Conservation (phyloP, 805 yeast genomes). For the Lachancea waltii region DNA sequence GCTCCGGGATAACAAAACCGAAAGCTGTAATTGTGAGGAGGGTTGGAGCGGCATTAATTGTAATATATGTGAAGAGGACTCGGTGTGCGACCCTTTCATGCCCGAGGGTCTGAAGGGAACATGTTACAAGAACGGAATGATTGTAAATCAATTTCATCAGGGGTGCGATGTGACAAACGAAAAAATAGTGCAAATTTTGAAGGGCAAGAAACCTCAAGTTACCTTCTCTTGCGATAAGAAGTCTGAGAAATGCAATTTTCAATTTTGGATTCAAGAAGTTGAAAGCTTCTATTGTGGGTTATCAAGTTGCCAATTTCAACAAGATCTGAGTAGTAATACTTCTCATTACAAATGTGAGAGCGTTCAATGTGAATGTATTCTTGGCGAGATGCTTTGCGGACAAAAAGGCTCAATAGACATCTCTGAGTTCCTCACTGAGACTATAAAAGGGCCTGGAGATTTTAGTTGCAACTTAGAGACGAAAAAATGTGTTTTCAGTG, state of each 20-base stretch:
- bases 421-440: slow-evolving; percentile 83
- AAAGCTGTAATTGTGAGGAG: slow-evolving; percentile 59
- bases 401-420: slow-evolving; percentile 90
- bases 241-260: slow-evolving; percentile 68
- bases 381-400: slow-evolving; percentile 92
- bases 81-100: slow-evolving; percentile 77
- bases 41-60: slow-evolving; percentile 98
- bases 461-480: slow-evolving; percentile 67
- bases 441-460: slow-evolving; percentile 90
- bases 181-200: slow-evolving; percentile 72
- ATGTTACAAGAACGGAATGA: slow-evolving; percentile 78
- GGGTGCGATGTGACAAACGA: slow-evolving; percentile 92
- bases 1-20: slow-evolving; percentile 42
- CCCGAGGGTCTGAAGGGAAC: slow-evolving; percentile 84
- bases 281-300: slow-evolving; percentile 91
- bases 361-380: slow-evolving; percentile 82
- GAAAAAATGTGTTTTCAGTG: slow-evolving; percentile 71
- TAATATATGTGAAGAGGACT: slow-evolving; percentile 69
- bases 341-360: slow-evolving; percentile 74
- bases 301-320: slow-evolving; percentile 60
- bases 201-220: slow-evolving; percentile 82
- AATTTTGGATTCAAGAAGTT: slow-evolving; percentile 88
- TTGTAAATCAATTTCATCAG: slow-evolving; percentile 76
- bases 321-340: slow-evolving; percentile 53
- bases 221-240: slow-evolving; percentile 81